Percentiles rank a stretch among this genome's conserved stretches.
phyloP scores from a whole-genome alignment of 306 rosid species.

The Begonia peltatifolia region DNA sequence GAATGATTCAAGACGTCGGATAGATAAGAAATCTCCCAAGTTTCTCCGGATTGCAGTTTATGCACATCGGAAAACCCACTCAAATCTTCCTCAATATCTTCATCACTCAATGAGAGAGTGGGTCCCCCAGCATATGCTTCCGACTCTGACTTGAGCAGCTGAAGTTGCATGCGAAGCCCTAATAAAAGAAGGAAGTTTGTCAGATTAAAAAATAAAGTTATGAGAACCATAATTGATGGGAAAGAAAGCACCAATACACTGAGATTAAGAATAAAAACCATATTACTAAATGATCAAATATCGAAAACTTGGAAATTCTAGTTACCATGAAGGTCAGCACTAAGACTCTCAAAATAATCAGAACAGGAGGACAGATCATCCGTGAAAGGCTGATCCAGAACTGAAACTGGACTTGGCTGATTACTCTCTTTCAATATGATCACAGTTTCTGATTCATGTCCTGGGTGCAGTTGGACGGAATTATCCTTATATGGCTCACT shows the following conservation, averaged over 20 bases:
- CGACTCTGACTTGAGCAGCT: constrained; percentile 72
- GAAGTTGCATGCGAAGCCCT: constrained; percentile 96
- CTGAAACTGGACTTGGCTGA: constrained; percentile 96
- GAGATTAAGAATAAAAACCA: too few relatives aligned
- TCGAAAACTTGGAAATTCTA: too few relatives aligned
- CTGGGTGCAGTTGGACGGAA: constrained; percentile 26
- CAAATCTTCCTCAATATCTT: constrained; percentile 47
- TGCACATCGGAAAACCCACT: constrained; percentile 10
- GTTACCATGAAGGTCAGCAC: constrained; percentile 79
- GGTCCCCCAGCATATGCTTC: constrained; percentile 51
- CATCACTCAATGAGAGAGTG: constrained; percentile 52
- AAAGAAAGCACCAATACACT: too few relatives aligned
- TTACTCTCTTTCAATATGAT: constrained; percentile 62
- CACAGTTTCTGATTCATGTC: constrained; percentile 38
- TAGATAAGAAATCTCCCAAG: constrained; percentile 59
- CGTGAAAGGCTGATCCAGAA: constrained; percentile 64
- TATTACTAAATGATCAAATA: too few relatives aligned
- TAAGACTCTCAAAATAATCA: constrained; percentile 87
- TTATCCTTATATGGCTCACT: constrained; percentile 23
- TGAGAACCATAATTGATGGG: too few relatives aligned
- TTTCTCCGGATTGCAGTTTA: constrained; percentile 18
- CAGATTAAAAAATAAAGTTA: too few relatives aligned
- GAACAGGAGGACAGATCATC: constrained; percentile 78
- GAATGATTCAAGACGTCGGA: constrained; percentile 36
- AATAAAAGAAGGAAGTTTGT: constrained; percentile 4